phyloP scores from a whole-genome alignment of 2,329 filamentous ascomycete species.

The Hypoxylon sp. region DNA sequence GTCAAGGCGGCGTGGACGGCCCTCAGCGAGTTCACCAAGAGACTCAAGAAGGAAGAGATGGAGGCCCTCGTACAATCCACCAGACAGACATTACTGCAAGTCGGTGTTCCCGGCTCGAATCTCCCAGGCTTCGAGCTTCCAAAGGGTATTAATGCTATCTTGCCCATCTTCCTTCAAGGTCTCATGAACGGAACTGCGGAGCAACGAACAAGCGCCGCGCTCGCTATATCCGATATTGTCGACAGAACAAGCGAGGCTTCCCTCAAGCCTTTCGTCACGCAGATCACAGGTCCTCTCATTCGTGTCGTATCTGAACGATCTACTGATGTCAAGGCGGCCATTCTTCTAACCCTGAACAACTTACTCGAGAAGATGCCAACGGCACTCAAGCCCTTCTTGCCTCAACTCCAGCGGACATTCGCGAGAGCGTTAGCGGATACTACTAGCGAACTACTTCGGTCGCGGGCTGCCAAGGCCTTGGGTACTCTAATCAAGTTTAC shows the following conservation, averaged over 20 bases:
- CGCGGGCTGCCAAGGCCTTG: constrained; percentile 90
- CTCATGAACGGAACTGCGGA: constrained; percentile 96
- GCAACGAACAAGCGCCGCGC: constrained; percentile 89
- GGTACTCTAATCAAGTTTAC: constrained; percentile 97
- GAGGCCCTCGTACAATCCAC: constrained; percentile 91
- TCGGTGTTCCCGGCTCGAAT: constrained; percentile 88
- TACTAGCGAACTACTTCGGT: constrained; percentile 88
- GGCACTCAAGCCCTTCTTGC: constrained; percentile 95
- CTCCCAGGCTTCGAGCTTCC: constrained; percentile 91
- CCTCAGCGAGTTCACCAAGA: constrained; percentile 88
- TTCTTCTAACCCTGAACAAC: constrained; percentile 94
- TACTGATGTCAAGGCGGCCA: constrained; percentile 95
- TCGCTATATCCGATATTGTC: constrained; percentile 95
- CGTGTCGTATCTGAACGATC: constrained; percentile 97
- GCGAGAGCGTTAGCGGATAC: constrained; percentile 95
- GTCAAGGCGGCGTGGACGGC: constrained; percentile 93
- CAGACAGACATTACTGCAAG: constrained; percentile 85
- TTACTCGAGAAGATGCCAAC: constrained; percentile 96
- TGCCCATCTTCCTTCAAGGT: constrained; percentile 97
- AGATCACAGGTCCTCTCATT: constrained; percentile 97
- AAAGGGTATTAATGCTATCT: constrained; percentile 95
- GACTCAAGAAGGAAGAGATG: constrained; percentile 97
- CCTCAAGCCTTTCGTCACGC: constrained; percentile 94
- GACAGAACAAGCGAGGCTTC: constrained; percentile 91
- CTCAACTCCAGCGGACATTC: constrained; percentile 96